These are phyloP conservation scores for Cichorium intybus DNA, from an alignment of 140 eudicot species.

Conservation along the genomic window DNA sequence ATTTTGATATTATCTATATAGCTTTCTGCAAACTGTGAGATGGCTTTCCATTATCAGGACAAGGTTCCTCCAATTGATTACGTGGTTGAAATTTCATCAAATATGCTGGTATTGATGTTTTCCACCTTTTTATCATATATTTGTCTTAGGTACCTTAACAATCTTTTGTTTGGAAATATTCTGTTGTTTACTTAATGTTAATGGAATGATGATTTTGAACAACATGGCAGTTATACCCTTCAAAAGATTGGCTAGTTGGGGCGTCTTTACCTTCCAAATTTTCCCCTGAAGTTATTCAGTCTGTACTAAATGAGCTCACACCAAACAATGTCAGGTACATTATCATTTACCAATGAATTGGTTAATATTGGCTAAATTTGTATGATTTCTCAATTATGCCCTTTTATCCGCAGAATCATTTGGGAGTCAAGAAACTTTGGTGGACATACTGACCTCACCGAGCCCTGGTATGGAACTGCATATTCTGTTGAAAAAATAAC, in stretches of 20 bases:
- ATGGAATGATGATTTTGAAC: slow-evolving; percentile 11
- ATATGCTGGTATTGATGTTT: slow-evolving; percentile 88
- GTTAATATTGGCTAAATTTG: not conserved
- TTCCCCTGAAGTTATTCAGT: slow-evolving; percentile 55
- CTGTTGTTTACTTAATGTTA: slow-evolving; percentile 15
- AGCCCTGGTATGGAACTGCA: slow-evolving; percentile 99
- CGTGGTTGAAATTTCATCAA: slow-evolving; percentile 67
- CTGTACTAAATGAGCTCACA: slow-evolving; percentile 61
- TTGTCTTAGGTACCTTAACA: no score
- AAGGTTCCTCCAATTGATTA: slow-evolving; percentile 78
- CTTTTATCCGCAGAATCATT: slow-evolving; percentile 61
- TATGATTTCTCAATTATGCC: slow-evolving; percentile 10
- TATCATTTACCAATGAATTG: not conserved
- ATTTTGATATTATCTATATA: slow-evolving; percentile 32
- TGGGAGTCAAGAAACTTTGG: slow-evolving; percentile 96
- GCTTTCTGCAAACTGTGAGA: slow-evolving; percentile 90
- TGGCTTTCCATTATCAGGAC: slow-evolving; percentile 83
- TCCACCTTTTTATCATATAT: not conserved
- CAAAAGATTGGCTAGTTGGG: slow-evolving; percentile 87
- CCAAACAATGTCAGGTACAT: slow-evolving; percentile 67
- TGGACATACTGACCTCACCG: slow-evolving; percentile 64
- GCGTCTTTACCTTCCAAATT: slow-evolving; percentile 83
- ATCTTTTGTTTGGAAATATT: not conserved
- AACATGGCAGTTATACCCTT: slow-evolving; percentile 67
- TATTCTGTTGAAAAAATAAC: slow-evolving; percentile 71